phyloP scores from a whole-genome alignment of 495 filamentous ascomycete species.

The Neurospora sublineolata region DNA sequence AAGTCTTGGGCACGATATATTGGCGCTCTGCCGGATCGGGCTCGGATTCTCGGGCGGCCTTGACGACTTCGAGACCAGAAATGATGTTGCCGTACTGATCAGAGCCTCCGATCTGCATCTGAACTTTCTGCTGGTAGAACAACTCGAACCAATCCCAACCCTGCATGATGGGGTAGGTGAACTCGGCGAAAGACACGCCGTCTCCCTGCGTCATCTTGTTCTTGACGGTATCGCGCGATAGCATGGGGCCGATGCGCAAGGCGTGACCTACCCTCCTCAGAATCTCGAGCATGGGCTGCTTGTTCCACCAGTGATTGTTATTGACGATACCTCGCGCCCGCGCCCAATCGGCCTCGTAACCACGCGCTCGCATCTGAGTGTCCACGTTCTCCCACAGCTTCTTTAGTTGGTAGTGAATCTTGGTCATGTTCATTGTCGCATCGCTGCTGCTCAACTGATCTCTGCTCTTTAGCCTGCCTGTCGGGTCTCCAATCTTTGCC shows the following conservation, averaged over 20 bases:
- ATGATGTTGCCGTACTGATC: conserved; percentile 97
- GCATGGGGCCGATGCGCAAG: conserved; percentile 72
- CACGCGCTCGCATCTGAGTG: conserved; percentile 44
- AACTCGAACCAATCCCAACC: conserved; percentile 95
- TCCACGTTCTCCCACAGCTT: conserved; percentile 65
- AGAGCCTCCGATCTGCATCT: conserved; percentile 83
- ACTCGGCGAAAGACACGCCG: conserved; percentile 90
- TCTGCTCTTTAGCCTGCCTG: conserved; percentile 58
- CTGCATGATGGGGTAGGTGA: conserved; percentile 85
- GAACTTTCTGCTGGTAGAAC: conserved; percentile 47
- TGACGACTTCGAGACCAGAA: conserved; percentile 75
- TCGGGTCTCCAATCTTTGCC: conserved; percentile 78
- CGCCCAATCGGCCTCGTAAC: conserved; percentile 47
- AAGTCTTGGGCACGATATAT: conserved; percentile 11
- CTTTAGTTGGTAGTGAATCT: conserved; percentile 72
- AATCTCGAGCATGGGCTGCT: conserved; percentile 56
- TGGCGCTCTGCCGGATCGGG: conserved; percentile 18
- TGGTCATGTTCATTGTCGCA: conserved; percentile 56
- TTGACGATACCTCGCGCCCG: conserved; percentile 59
- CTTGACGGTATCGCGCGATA: conserved; percentile 82
- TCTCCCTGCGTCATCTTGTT: conserved; percentile 66
- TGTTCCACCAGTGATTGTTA: conserved; percentile 74
- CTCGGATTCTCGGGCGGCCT: conserved; percentile 50
- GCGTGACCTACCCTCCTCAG: conserved; percentile 56
- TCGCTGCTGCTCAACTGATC: conserved; percentile 41